Percentiles rank a stretch among this genome's conserved stretches.
phyloP scores from a whole-genome alignment of 2,329 filamentous ascomycete species.

The Bipolaris gigantea region DNA sequence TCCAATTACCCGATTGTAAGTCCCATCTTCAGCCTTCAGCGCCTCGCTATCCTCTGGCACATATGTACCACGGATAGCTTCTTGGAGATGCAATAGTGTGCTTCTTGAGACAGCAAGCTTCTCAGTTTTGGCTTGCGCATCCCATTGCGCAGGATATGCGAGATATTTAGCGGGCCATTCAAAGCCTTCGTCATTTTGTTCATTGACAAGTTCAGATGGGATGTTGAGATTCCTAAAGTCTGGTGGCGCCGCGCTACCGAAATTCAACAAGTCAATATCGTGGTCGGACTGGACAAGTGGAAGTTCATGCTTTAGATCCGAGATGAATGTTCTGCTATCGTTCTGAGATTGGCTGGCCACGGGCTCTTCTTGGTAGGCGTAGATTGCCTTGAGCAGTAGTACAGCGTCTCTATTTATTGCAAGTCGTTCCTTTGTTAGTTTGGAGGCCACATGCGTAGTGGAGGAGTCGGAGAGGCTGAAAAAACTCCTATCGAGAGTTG shows the following conservation, averaged over 20 bases:
- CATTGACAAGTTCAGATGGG: slow-evolving; percentile 38
- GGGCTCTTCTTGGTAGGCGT: slow-evolving; percentile 6
- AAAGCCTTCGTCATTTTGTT: slow-evolving; percentile 50
- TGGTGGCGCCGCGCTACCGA: slow-evolving; percentile 34
- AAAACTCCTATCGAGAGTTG: slow-evolving; percentile 22
- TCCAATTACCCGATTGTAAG: slow-evolving; percentile 28
- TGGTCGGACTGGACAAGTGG: slow-evolving; percentile 53
- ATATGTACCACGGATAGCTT: slow-evolving; percentile 31
- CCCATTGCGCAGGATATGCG: slow-evolving; percentile 30
- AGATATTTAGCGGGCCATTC: slow-evolving; percentile 46
- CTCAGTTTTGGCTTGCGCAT: slow-evolving; percentile 34
- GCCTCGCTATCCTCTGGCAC: slow-evolving; percentile 25
- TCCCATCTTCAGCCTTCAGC: slow-evolving; percentile 17
- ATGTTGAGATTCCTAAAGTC: slow-evolving; percentile 38
- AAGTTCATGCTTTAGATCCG: slow-evolving; percentile 48
- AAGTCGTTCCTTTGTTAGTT: slow-evolving; percentile 34
- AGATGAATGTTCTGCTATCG: slow-evolving; percentile 22
- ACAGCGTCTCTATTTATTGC: slow-evolving; percentile 34
- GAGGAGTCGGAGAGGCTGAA: slow-evolving; percentile 20
- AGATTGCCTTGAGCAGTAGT: slow-evolving; percentile 29
- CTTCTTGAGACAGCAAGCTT: slow-evolving; percentile 46
- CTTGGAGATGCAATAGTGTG: slow-evolving; percentile 42
- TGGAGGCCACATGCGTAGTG: slow-evolving; percentile 13
- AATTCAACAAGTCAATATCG: slow-evolving; percentile 49
- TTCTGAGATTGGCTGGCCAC: neutral